Percentiles rank a stretch among this genome's conserved stretches.
phyloP scores from a whole-genome alignment of 2,329 filamentous ascomycete genomes.

The Trichoderma harzianum region DNA sequence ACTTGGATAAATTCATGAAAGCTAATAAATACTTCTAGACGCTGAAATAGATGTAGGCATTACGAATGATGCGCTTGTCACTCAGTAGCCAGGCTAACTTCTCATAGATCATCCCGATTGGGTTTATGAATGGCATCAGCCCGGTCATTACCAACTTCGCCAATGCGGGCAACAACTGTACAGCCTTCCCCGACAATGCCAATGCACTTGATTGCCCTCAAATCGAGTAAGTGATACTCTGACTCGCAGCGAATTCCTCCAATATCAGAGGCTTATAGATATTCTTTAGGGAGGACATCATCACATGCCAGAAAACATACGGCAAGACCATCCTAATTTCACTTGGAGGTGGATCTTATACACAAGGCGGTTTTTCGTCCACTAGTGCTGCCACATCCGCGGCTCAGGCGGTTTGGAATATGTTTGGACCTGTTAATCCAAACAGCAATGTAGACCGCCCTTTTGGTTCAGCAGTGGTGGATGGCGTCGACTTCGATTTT shows the following conservation, averaged over 20 bases:
- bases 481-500: slow-evolving; percentile 77
- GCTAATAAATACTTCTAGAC: neutral
- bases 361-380: slow-evolving; percentile 26
- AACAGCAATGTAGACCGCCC: slow-evolving; percentile 53
- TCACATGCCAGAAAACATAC: neutral
- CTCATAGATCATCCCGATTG: slow-evolving; percentile 52
- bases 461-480: slow-evolving; percentile 62
- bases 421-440: slow-evolving; percentile 58
- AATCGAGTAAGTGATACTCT: neutral
- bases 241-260: neutral
- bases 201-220: slow-evolving; percentile 53
- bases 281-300: neutral
- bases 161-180: slow-evolving; percentile 59
- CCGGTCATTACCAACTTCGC: slow-evolving; percentile 60
- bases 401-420: slow-evolving; percentile 64
- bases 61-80: neutral
- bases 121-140: slow-evolving; percentile 59
- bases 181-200: slow-evolving; percentile 50
- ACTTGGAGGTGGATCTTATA: neutral
- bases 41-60: neutral
- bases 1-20: neutral
- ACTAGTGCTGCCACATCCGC: slow-evolving; percentile 48
- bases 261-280: neutral
- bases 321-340: neutral
- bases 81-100: neutral